Evolutionary conservation across 345 rosid species (phyloP).

Genomic region (Hibiscus trionum): DNA sequence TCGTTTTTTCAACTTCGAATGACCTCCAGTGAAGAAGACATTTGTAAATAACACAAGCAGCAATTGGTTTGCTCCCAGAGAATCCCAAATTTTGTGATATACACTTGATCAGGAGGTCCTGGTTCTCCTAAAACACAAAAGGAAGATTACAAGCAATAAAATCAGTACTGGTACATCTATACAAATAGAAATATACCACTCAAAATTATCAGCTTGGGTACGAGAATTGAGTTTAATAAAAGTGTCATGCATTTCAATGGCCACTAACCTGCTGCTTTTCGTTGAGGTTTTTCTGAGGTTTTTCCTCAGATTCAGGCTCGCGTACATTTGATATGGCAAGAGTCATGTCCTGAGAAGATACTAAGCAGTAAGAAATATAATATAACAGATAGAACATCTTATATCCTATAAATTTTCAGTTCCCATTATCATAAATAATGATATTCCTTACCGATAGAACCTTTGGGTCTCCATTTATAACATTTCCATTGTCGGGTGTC

Average conservation of each 20-base stretch:
- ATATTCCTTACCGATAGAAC: slow-evolving; percentile 39
- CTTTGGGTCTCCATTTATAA: slow-evolving; percentile 63
- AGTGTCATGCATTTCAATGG: slow-evolving; percentile 5
- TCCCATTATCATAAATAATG: background rate
- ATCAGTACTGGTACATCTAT: background rate
- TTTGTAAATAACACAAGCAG: slow-evolving; percentile 90
- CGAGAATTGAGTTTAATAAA: background rate
- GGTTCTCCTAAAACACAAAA: slow-evolving; percentile 67
- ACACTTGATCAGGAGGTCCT: slow-evolving; percentile 82
- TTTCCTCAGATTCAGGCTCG: slow-evolving; percentile 96
- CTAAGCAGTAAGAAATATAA: slow-evolving; percentile 12
- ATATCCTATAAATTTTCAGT: background rate
- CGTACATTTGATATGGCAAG: slow-evolving; percentile 47
- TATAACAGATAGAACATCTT: slow-evolving; percentile 11
- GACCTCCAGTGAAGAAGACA: slow-evolving; percentile 98
- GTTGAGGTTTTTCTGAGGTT: slow-evolving; percentile 88
- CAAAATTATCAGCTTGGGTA: background rate
- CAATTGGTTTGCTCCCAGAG: slow-evolving; percentile 81
- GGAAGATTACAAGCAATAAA: slow-evolving; percentile 6
- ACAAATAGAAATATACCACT: background rate
- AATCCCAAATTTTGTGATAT: slow-evolving; percentile 88
- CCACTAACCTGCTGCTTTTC: slow-evolving; percentile 90
- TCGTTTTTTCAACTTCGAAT: slow-evolving; percentile 95
- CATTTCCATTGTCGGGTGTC: slow-evolving; percentile 78
- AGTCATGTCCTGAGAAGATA: slow-evolving; percentile 48